Conservation (phyloP, 208 protist genomes). For the Trypanosoma lewisi region DNA sequence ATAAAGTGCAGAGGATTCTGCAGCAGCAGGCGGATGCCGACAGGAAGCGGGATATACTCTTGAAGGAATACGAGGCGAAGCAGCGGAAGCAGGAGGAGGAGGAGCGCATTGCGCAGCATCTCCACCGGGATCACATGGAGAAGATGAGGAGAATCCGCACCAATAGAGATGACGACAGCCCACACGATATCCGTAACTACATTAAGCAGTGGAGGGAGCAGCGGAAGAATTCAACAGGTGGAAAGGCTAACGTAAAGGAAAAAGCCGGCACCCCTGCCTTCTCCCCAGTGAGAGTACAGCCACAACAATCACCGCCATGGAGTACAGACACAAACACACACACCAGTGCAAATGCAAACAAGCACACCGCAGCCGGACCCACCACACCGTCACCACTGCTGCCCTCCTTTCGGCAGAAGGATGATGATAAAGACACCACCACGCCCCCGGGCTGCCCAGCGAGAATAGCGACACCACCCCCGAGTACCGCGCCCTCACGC, state of each 20-base stretch:
- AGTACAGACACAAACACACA: not conserved
- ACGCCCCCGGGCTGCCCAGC: not conserved
- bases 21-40: too few relatives aligned
- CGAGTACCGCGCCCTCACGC: not conserved
- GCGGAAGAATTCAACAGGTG: constrained; percentile 11
- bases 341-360: too few relatives aligned
- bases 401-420: too few relatives aligned
- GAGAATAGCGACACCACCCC: not conserved
- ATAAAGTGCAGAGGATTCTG: too few relatives aligned
- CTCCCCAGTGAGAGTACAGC: constrained; percentile 6
- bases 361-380: too few relatives aligned
- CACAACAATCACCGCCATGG: not conserved
- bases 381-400: too few relatives aligned
- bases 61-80: constrained; percentile 39
- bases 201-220: constrained; percentile 36
- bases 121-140: constrained; percentile 31
- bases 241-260: constrained; percentile 42
- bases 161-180: constrained; percentile 6
- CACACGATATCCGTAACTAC: constrained; percentile 30
- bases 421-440: too few relatives aligned
- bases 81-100: constrained; percentile 11
- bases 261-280: constrained; percentile 50
- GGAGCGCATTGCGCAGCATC: constrained; percentile 11
- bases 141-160: constrained; percentile 32
- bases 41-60: too few relatives aligned